Evolutionary conservation across 2,329 filamentous ascomycete species (phyloP).

Genomic region (Aotearoamyces nothofagi): DNA sequence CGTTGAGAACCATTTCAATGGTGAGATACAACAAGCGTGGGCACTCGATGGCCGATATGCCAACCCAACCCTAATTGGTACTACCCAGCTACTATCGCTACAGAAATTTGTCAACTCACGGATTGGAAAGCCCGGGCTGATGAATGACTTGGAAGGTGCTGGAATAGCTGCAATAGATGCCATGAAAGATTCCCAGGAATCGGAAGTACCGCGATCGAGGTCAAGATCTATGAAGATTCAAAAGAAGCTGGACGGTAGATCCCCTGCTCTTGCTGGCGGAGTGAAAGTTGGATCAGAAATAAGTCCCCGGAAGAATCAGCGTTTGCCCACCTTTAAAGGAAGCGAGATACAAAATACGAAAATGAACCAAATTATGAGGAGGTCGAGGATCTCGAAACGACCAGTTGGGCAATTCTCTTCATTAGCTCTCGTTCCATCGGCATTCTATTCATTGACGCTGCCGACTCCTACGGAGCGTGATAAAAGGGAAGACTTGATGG

Average conservation of each 20-base stretch:
- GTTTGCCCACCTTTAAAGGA: background rate
- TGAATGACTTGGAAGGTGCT: conserved; percentile 9
- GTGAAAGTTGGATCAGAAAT: background rate
- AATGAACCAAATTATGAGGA: too few species aligned
- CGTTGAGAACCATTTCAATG: conserved; percentile 47
- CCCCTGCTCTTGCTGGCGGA: background rate
- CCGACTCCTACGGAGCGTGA: background rate
- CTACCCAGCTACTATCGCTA: conserved; percentile 32
- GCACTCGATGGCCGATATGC: conserved; percentile 37
- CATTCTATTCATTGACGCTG: background rate
- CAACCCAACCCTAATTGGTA: conserved; percentile 37
- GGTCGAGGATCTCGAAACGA: too few species aligned
- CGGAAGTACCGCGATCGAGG: conserved; percentile 5
- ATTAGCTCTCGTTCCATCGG: background rate
- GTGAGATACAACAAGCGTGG: conserved; percentile 45
- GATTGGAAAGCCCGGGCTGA: conserved; percentile 6
- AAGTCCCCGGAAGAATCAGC: conserved; percentile 1
- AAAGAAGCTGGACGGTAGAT: background rate
- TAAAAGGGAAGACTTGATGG: too few species aligned
- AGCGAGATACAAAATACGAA: background rate
- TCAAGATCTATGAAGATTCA: conserved; percentile 1
- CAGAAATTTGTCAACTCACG: conserved; percentile 34
- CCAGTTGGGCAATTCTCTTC: background rate
- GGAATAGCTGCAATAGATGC: conserved; percentile 16
- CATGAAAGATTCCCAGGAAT: conserved; percentile 8